Base-by-base conservation (phyloP, 2,329 filamentous ascomycete genomes). In the Ceratocystis destructans region DNA sequence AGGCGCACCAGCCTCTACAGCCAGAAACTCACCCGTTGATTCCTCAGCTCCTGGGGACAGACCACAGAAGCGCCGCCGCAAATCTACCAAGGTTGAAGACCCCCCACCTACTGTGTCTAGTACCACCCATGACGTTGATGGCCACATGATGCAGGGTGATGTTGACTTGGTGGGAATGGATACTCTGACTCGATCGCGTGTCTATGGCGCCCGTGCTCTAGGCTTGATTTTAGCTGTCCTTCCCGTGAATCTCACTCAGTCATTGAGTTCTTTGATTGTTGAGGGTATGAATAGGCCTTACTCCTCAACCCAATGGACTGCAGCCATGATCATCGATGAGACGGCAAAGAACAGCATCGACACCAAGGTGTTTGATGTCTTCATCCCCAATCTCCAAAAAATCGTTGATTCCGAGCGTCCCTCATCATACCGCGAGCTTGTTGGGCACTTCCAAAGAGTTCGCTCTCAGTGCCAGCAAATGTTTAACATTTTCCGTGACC, bases 111-210 rank as follows among this genome's bases (percentile, higher is more conserved):
- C 53, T 8, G 77, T 83, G 1, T 77, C 82, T 3, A 82, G 78
- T n/a, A 79, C 88, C n/a, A 84, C 88, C 1, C 94, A 99, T 75
- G 96, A 99, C 74, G 90, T 99, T 20, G 94, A 99, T 74, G 94
- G 92, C 8, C 92, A 96, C 71, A 96, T 99, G 87, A 91, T 99
- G 79, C 89, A 93, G 73, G 94, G 95, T 64, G 95, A 99, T 72
- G 87, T 97, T 61, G 95, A 99, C 73, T 80, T 99, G 53, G 92
- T 99, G 31, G 92, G 94, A 41, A 83, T 88, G 71, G 94, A 99
- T 68, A 87, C 87, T 5, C 84, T 99, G 75, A 85, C 97, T 62
- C 86, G 93, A 69, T 96, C 92, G 6, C 89, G 93, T 70, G 87
- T 95, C n/a, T 88, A 85, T 68, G 90, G 92, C 12, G 89, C 93